phyloP scores from a whole-genome alignment of 2,329 filamentous ascomycete species.

The Periconia digitata region DNA sequence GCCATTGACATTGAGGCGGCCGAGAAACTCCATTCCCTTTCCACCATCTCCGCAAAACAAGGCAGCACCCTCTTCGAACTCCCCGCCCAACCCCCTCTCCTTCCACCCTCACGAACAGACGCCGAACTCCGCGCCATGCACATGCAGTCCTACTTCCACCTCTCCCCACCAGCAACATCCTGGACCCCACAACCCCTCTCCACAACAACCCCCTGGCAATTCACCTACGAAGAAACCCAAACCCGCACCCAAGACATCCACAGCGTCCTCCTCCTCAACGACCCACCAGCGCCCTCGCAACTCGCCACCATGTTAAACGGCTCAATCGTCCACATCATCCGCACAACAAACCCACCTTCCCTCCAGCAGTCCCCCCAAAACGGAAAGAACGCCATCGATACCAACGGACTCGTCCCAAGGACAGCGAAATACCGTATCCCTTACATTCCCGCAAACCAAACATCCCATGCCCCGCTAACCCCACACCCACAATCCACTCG shows the following conservation, averaged over 20 bases:
- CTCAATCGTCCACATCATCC: constrained; percentile 67
- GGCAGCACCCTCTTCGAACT: constrained; percentile 53
- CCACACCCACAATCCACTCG: constrained; percentile 63
- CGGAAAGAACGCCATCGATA: constrained; percentile 43
- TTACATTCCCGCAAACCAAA: constrained; percentile 55
- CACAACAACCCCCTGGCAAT: constrained; percentile 58
- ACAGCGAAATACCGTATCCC: constrained; percentile 64
- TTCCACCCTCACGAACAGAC: constrained; percentile 56
- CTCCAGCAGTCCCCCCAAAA: constrained; percentile 28
- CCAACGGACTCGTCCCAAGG: too few species aligned
- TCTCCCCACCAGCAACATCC: constrained; percentile 25
- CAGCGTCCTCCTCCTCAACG: constrained; percentile 70
- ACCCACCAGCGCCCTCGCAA: constrained; percentile 60
- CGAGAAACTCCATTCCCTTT: constrained; percentile 58
- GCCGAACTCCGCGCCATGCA: constrained; percentile 73
- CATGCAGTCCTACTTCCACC: constrained; percentile 77
- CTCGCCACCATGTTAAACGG: constrained; percentile 70
- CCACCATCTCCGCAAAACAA: constrained; percentile 40
- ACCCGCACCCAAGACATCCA: constrained; percentile 53
- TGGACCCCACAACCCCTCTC: constrained; percentile 63
- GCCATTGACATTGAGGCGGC: constrained; percentile 57
- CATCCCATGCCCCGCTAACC: constrained; percentile 46
- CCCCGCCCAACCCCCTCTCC: constrained; percentile 53
- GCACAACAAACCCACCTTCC: constrained; percentile 54
- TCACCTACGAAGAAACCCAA: constrained; percentile 59